These are phyloP conservation scores for Exophiala sideris DNA, from an alignment of 2,329 filamentous ascomycete genomes.

Conservation along the genomic window DNA sequence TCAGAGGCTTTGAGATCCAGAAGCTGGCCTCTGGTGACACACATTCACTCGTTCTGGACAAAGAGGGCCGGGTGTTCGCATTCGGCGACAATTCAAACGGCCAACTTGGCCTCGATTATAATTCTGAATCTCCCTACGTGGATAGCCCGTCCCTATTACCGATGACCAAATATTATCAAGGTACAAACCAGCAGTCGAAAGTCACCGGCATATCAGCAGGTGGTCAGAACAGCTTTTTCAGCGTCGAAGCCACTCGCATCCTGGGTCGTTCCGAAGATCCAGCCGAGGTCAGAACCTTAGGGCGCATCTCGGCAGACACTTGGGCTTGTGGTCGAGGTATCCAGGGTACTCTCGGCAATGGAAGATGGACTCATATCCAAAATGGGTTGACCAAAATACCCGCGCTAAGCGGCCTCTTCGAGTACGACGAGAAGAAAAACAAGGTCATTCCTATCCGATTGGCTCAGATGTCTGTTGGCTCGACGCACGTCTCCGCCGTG, in stretches of 20 bases:
- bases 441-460: conserved; percentile 73
- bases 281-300: conserved; percentile 43
- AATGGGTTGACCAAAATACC: conserved; percentile 75
- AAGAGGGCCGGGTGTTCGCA: conserved; percentile 71
- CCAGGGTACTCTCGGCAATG: conserved; percentile 76
- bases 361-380: conserved; percentile 86
- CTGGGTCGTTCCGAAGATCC: conserved; percentile 45
- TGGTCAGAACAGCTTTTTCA: conserved; percentile 82
- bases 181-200: conserved; percentile 58
- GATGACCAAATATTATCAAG: conserved; percentile 68
- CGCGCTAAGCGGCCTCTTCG: conserved; percentile 74
- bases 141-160: conserved; percentile 70
- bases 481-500: conserved; percentile 75
- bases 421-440: conserved; percentile 75
- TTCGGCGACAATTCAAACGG: conserved; percentile 91
- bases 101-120: conserved; percentile 81
- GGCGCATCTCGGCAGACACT: conserved; percentile 67
- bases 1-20: conserved; percentile 67
- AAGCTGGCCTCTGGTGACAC: conserved; percentile 81
- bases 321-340: conserved; percentile 88
- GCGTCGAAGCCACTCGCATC: conserved; percentile 70
- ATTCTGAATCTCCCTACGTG: conserved; percentile 57
- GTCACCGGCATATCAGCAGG: conserved; percentile 81
- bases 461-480: conserved; percentile 68
- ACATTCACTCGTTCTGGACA: conserved; percentile 77